Percentiles rank a stretch among this genome's conserved stretches.
phyloP scores from a whole-genome alignment of 768 basidiomycete genomes.

The Clitopilus hobsonii region DNA sequence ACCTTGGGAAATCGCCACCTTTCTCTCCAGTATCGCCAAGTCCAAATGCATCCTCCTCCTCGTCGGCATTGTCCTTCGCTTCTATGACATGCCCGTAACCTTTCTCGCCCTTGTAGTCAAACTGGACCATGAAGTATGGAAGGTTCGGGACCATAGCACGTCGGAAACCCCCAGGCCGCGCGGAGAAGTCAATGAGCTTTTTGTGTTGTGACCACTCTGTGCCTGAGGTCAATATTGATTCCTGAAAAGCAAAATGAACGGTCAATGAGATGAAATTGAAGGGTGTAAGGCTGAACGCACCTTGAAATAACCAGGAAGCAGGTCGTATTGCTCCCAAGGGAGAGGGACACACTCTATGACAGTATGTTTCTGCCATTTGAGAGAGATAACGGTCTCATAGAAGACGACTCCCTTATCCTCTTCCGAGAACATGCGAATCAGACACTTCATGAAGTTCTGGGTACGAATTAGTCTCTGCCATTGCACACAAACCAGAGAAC shows the following conservation, averaged over 20 bases:
- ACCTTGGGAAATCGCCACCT: slow-evolving; percentile 89
- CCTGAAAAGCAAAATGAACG: slow-evolving; percentile 48
- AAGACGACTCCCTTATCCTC: slow-evolving; percentile 94
- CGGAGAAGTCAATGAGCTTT: slow-evolving; percentile 91
- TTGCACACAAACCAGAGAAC: background rate
- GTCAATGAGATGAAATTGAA: background rate
- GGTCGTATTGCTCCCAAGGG: slow-evolving; percentile 82
- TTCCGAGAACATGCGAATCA: slow-evolving; percentile 92
- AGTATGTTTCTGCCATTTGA: slow-evolving; percentile 88
- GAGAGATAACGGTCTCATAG: slow-evolving; percentile 86
- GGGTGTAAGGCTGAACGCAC: slow-evolving; percentile 30
- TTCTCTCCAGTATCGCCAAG: slow-evolving; percentile 73
- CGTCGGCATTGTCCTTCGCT: slow-evolving; percentile 54
- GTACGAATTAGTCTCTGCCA: background rate
- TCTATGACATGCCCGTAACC: slow-evolving; percentile 99
- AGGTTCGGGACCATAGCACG: slow-evolving; percentile 94
- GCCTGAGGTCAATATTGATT: slow-evolving; percentile 91
- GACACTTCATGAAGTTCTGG: slow-evolving; percentile 82
- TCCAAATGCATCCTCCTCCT: slow-evolving; percentile 31
- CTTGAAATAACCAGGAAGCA: slow-evolving; percentile 91
- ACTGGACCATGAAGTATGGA: slow-evolving; percentile 99
- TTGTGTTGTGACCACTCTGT: slow-evolving; percentile 98
- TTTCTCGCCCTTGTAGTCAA: slow-evolving; percentile 96
- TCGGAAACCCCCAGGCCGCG: slow-evolving; percentile 88
- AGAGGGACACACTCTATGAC: slow-evolving; percentile 93